Conservation (phyloP, 345 rosid genomes). For the Euphorbia tirucalli region DNA sequence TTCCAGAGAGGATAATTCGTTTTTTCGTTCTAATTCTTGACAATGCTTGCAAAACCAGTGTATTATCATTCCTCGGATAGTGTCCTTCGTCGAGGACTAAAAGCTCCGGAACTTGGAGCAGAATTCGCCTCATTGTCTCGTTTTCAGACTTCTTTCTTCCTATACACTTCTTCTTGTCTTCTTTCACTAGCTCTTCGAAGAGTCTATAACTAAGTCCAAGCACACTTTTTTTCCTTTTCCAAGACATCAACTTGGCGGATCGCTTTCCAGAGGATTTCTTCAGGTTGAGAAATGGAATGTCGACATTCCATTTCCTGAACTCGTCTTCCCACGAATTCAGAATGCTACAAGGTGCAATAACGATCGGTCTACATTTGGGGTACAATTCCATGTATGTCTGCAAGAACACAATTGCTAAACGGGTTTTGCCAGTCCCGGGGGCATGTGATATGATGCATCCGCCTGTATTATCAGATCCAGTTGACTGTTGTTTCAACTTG, state of each 20-base stretch:
- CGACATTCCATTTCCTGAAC: conserved; percentile 58
- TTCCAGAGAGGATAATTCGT: conserved; percentile 77
- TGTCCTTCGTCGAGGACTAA: conserved; percentile 81
- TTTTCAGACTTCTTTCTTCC: conserved; percentile 14
- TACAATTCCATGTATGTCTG: conserved; percentile 45
- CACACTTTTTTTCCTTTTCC: conserved; percentile 52
- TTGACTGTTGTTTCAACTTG: conserved; percentile 35
- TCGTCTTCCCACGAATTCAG: conserved; percentile 83
- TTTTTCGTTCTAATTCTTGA: conserved; percentile 45
- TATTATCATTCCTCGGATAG: conserved; percentile 54
- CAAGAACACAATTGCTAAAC: conserved; percentile 59
- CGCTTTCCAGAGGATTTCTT: conserved; percentile 58
- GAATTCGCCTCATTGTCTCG: conserved; percentile 34
- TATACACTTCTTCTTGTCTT: conserved; percentile 22
- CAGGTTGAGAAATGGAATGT: conserved; percentile 54
- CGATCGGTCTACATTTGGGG: conserved; percentile 55
- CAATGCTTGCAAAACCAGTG: conserved; percentile 57
- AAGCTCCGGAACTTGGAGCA: conserved; percentile 46
- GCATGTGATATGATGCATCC: conserved; percentile 87
- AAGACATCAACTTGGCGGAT: conserved; percentile 32
- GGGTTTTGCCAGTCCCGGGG: conserved; percentile 86
- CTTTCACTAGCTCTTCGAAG: conserved; percentile 52
- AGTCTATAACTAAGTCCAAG: conserved; percentile 60
- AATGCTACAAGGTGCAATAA: conserved; percentile 70
- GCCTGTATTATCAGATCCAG: conserved; percentile 24